Conservation (phyloP, 768 basidiomycete genomes). For the Sporobolomyces phaffii region DNA sequence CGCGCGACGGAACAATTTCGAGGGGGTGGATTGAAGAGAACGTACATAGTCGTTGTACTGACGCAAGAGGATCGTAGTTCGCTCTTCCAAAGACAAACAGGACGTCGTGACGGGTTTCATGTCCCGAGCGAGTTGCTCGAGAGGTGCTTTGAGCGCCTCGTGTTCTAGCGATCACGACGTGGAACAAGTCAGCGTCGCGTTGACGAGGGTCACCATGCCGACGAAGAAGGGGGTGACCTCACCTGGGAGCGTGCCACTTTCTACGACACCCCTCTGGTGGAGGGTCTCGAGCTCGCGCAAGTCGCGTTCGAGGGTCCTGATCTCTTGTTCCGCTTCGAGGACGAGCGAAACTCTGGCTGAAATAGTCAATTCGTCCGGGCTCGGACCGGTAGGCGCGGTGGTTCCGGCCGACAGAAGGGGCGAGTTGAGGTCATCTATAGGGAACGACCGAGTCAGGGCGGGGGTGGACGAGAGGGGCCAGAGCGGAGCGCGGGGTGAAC, state of each 20-base stretch:
- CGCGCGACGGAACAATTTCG: not conserved
- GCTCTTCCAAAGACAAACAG: constrained; percentile 27
- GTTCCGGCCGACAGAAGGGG: constrained; percentile 32
- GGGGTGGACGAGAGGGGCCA: not conserved
- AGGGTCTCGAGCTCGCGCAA: constrained; percentile 35
- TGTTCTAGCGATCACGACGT: constrained; percentile 6
- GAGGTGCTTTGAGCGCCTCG: constrained; percentile 11
- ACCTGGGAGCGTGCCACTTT: constrained; percentile 33
- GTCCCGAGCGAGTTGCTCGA: constrained; percentile 7
- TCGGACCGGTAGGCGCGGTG: constrained; percentile 6
- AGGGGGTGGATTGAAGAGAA: not conserved
- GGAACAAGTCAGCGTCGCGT: no score
- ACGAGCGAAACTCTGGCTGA: constrained; percentile 32
- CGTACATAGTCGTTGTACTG: constrained; percentile 35
- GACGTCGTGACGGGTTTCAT: constrained; percentile 30
- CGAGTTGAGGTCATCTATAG: constrained; percentile 36
- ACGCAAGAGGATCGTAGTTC: constrained; percentile 8
- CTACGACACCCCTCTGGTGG: constrained; percentile 26
- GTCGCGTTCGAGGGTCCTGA: constrained; percentile 34
- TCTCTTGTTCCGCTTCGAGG: constrained; percentile 38
- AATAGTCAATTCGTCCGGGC: constrained; percentile 6
- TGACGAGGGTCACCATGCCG: no score
- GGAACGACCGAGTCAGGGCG: not conserved
- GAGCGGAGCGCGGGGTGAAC: not conserved
- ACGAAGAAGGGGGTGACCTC: not conserved